A percentile compares a stretch with the other conserved stretches of the same genome.
Evolutionary conservation across 306 rosid species (phyloP).

Genomic region (Phaseolus lunatus): DNA sequence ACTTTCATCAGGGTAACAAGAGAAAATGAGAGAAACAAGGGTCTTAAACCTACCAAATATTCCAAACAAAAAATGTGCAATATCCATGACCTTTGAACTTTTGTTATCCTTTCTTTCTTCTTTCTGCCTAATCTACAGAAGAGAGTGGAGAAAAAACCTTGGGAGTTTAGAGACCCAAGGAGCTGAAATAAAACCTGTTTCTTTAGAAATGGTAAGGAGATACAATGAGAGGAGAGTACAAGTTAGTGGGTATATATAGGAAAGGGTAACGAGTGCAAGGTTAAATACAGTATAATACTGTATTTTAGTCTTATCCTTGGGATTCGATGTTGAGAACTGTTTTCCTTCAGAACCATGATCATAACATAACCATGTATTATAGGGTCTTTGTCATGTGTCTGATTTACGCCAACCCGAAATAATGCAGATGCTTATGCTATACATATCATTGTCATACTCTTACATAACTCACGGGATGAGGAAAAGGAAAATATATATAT

Average conservation of each 20-base stretch:
- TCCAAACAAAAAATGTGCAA: constrained; percentile 74
- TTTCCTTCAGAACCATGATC: not conserved
- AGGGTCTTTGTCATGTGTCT: not conserved
- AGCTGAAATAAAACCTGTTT: constrained; percentile 34
- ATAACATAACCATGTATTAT: not conserved
- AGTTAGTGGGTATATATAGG: constrained; percentile 48
- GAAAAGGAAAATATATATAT: constrained; percentile 17
- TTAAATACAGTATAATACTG: constrained; percentile 13
- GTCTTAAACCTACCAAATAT: constrained; percentile 68
- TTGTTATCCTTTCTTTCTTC: not conserved
- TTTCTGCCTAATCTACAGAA: constrained; percentile 25
- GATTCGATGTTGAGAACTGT: constrained; percentile 7
- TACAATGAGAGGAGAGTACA: constrained; percentile 11
- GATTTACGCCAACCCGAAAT: constrained; percentile 28
- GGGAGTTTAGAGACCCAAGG: constrained; percentile 6
- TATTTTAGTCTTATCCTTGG: constrained; percentile 28
- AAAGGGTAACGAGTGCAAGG: constrained; percentile 16
- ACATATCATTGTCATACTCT: constrained; percentile 23
- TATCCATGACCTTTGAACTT: constrained; percentile 55
- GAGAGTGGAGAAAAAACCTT: not conserved
- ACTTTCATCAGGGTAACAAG: not conserved
- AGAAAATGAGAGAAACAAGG: not conserved
- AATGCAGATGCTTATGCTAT: constrained; percentile 35
- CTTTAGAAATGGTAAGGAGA: constrained; percentile 33
- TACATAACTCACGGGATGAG: constrained; percentile 45